These are phyloP conservation scores for Cryptococcus maquisensis DNA, from an alignment of 1,284 basidiomycete genomes.

Conservation along the genomic window DNA sequence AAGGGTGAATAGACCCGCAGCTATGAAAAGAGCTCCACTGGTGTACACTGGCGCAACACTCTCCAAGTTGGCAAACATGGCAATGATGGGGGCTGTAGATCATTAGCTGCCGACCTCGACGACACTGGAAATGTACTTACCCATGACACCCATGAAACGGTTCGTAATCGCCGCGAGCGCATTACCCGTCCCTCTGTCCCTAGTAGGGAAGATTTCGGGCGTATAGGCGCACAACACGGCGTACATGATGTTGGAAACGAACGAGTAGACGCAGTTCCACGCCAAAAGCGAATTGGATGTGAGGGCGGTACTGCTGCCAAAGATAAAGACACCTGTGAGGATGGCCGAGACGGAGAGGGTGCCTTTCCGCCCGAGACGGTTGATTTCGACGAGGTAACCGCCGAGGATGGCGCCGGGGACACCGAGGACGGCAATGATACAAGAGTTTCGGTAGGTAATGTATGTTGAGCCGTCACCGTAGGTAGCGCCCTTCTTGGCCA, in stretches of 20 bases:
- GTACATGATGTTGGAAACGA: constrained; percentile 49
- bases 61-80: constrained; percentile 24
- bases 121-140: constrained; percentile 27
- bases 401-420: constrained; percentile 61
- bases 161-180: constrained; percentile 58
- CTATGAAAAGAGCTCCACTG: constrained; percentile 61
- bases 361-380: constrained; percentile 55
- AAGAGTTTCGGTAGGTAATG: constrained; percentile 56
- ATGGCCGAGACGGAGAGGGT: constrained; percentile 55
- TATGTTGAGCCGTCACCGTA: constrained; percentile 41
- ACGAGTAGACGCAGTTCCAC: constrained; percentile 56
- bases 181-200: constrained; percentile 63
- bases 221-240: constrained; percentile 51
- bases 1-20: constrained; percentile 59
- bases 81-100: constrained; percentile 28
- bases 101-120: constrained; percentile 1
- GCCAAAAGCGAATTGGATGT: constrained; percentile 55
- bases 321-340: constrained; percentile 59
- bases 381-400: constrained; percentile 55
- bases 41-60: constrained; percentile 68
- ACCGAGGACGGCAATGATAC: constrained; percentile 51
- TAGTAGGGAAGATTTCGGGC: constrained; percentile 64
- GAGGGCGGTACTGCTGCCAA: constrained; percentile 59
- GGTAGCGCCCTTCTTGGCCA: constrained; percentile 44
- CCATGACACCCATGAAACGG: constrained; percentile 54